Evolutionary conservation across 768 basidiomycete genomes (phyloP), one percentile per base, ranked within the genome.

Genomic region (Podaxis rugospora): DNA sequence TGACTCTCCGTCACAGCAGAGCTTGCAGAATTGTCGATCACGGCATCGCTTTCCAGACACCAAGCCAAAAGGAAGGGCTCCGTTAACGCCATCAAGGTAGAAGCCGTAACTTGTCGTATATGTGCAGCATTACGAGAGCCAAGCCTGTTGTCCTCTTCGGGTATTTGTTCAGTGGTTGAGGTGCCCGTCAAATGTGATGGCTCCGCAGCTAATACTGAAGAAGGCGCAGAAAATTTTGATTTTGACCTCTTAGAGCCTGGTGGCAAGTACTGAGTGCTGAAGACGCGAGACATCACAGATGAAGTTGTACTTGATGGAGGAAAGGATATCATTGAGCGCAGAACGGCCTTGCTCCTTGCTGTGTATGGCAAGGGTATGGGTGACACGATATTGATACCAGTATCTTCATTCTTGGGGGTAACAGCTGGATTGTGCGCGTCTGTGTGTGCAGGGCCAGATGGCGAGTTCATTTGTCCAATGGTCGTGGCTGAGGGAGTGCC

Each of bases 1-100:
- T 3, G 16, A 27, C 16, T 16, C 25, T 32, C 50, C 14, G 50
- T 51, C 13, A 7, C 16, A 13, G 50, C 25, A 23, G 28, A 27
- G 42, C 16, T 18, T 44, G 42, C 14, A 54, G 35, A 18, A 11
- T 37, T 37, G 11, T 18, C 18, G n/a, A 44, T 6, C n/a, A 6
- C 42, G 6, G n/a, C 27, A 47, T 64, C 51, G 14, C 59, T 27
- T 25, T 65, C 59, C 27, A 63, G 50, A 63, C 71, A 74, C 77
- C 77, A 78, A 11, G 69, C 69, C 75, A 80, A 75, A 21, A 80
- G 72, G 57, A 69, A 75, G 2, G 78, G 78, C 47, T 80, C 79
- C 1, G 77, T 77, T 64, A 79, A 70, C 16, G 77, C 77, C 3
- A 79, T 77, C 13, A 80, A 64, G 4, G 77, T 78, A 35, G 75